A percentile compares a stretch with the other conserved stretches of the same genome.
These are phyloP conservation scores for Pichia manshurica DNA, from an alignment of 805 yeast genomes.

Conservation along the genomic window DNA sequence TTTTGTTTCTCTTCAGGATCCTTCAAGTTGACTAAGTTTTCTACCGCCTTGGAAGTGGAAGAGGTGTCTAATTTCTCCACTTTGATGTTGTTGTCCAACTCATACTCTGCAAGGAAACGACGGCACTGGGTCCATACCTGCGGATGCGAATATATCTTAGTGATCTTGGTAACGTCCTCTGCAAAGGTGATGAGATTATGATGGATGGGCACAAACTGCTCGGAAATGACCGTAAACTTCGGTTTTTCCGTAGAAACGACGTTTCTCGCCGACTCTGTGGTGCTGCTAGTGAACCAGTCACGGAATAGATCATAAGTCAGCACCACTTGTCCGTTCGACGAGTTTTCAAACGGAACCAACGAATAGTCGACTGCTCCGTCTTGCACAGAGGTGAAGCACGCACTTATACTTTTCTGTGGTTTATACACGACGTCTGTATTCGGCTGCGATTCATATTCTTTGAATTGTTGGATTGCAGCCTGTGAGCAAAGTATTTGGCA, in stretches of 20 bases:
- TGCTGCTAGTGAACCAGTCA: conserved; percentile 45
- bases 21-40: conserved; percentile 36
- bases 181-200: conserved; percentile 63
- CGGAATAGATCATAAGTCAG: conserved; percentile 77
- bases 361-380: conserved; percentile 52
- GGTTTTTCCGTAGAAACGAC: conserved; percentile 20
- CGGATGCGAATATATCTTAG: conserved; percentile 80
- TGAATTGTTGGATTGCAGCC: conserved; percentile 44
- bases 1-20: conserved; percentile 30
- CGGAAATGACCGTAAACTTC: conserved; percentile 55
- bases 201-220: conserved; percentile 75
- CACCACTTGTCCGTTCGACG: conserved; percentile 91
- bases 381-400: conserved; percentile 55
- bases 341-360: conserved; percentile 87
- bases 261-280: neutral
- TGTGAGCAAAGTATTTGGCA: neutral
- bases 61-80: conserved; percentile 55
- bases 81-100: conserved; percentile 28
- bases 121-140: conserved; percentile 96
- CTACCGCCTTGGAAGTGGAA: conserved; percentile 86
- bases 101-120: conserved; percentile 41
- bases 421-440: conserved; percentile 21
- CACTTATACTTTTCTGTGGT: conserved; percentile 42
- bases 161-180: conserved; percentile 39
- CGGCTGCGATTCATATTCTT: conserved; percentile 17